Conservation (phyloP, 306 rosid genomes). For the Spatholobus suberectus region DNA sequence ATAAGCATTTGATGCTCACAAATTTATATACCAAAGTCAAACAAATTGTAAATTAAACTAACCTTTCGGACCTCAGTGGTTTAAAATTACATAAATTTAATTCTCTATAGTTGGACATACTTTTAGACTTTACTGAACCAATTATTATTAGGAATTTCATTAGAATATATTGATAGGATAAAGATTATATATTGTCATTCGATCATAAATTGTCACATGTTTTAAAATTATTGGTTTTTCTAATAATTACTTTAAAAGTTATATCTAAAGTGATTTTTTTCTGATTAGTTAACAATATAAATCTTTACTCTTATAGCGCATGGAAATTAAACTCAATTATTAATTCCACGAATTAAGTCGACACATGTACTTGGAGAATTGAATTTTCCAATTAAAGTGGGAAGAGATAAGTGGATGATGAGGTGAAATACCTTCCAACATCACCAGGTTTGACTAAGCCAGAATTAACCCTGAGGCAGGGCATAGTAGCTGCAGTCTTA, state of each 20-base stretch:
- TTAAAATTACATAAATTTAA: background rate
- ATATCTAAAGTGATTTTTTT: no score
- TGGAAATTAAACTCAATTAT: no score
- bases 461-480: slow-evolving; percentile 74
- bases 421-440: slow-evolving; percentile 71
- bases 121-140: background rate
- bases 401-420: background rate
- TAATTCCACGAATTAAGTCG: background rate
- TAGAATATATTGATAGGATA: no score
- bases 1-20: background rate
- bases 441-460: slow-evolving; percentile 85
- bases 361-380: background rate
- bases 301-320: no score
- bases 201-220: no score
- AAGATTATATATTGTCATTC: no score
- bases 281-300: no score
- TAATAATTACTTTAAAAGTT: no score
- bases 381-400: background rate
- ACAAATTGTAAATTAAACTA: background rate
- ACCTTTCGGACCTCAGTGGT: background rate
- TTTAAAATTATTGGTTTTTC: no score
- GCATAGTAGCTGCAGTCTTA: slow-evolving; percentile 75
- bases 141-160: no score
- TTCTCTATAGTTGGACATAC: no score
- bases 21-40: background rate